These are phyloP conservation scores for Hyphopichia pseudoburtonii DNA, from an alignment of 1,139 yeast genomes.

Conservation along the genomic window DNA sequence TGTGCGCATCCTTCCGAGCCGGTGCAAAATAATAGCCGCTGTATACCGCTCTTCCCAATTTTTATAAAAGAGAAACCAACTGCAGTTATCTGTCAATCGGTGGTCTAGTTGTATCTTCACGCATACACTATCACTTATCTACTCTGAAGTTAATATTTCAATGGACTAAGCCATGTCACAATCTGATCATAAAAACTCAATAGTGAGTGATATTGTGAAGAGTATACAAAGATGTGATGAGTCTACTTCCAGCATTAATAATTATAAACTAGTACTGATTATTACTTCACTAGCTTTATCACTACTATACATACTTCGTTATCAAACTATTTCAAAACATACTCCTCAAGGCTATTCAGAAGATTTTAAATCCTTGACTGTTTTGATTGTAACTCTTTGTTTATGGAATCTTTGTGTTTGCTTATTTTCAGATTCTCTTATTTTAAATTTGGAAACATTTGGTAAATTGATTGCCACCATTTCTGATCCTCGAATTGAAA, in stretches of 20 bases:
- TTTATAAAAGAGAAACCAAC: too few species aligned
- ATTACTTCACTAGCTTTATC: conserved; percentile 2
- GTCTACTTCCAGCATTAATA: neutral
- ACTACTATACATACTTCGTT: conserved; percentile 6
- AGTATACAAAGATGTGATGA: neutral
- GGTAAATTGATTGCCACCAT: neutral
- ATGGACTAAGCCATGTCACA: neutral
- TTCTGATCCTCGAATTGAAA: conserved; percentile 1
- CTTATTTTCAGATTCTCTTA: neutral
- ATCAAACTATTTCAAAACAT: conserved; percentile 4
- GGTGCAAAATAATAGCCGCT: too few species aligned
- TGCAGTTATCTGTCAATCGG: too few species aligned
- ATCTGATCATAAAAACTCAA: too few species aligned
- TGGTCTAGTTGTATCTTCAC: too few species aligned
- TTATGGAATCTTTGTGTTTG: conserved; percentile 12
- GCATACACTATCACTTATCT: too few species aligned
- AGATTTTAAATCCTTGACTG: conserved; percentile 8
- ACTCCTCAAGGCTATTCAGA: conserved; percentile 8
- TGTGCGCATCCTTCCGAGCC: too few species aligned
- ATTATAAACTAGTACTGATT: conserved; percentile 6
- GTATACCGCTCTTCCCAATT: too few species aligned
- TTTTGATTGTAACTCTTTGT: conserved; percentile 7
- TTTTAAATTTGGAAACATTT: neutral
- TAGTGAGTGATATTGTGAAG: neutral
- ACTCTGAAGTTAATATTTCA: too few species aligned